Evolutionary conservation across 805 yeast genomes (phyloP), one percentile per base, ranked within the genome.

Genomic region (Candida hispaniensis): DNA sequence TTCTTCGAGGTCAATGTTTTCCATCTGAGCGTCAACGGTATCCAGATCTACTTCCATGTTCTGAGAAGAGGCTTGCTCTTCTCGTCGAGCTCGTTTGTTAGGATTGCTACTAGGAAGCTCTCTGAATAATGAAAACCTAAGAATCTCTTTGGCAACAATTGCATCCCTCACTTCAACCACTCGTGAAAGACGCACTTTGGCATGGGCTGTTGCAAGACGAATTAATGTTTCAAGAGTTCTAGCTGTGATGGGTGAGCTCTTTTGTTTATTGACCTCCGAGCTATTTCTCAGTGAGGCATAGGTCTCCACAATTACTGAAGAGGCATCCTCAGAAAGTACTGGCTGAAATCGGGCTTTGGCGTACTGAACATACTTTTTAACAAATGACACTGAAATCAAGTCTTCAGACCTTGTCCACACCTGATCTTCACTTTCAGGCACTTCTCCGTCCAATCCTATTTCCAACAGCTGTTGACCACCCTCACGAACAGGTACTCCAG

Each of bases 211-310:
- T 1, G 96, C 67, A 41, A 88, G 64, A 66, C 98, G 93, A 55
- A 88, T 88, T 45, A 88, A 65, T 0, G 98, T 88, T 59, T 88
- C 98, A 47, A 88, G 65, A 4, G 97, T 91, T 74, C 98, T 80
- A n/a, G 97, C 94, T 2, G 98, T 88, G 46, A 88, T 81, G 21
- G 98, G 97, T 1, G 94, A 78, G 1, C 95, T 86, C 22, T 66
- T 52, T 42, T 55, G 59, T 29, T 59, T 58, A 21, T 47, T 52
- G 4, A 48, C 48, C 14, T 59, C 40, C 46, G 75, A 79, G 50
- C 75, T 78, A 54, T 85, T 86, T 62, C 98, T 72, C 45, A 91
- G 65, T 8, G 75, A 73, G 2, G 94, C 64, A 54, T 88, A 91
- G 11, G 79, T 72, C 36, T 69, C 71, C 14, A 85, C 91, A 49